Evolutionary conservation across 2,329 filamentous ascomycete species (phyloP).

Genomic region (Pyricularia pennisetigena): DNA sequence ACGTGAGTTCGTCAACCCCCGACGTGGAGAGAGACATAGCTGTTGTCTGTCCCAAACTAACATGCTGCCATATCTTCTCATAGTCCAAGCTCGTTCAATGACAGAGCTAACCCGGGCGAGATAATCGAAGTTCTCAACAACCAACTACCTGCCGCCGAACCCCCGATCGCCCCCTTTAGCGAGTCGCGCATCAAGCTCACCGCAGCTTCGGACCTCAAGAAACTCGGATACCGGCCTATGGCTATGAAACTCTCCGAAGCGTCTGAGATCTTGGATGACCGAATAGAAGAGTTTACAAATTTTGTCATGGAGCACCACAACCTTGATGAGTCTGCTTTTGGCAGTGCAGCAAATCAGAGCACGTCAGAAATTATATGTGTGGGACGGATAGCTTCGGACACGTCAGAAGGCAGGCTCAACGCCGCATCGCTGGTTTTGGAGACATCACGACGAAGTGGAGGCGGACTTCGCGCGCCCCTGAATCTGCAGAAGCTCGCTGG

Average conservation of each 20-base stretch:
- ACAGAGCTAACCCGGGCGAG: conserved; percentile 71
- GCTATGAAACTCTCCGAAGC: conserved; percentile 91
- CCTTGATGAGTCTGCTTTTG: conserved; percentile 72
- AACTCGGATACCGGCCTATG: conserved; percentile 84
- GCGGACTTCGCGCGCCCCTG: conserved; percentile 71
- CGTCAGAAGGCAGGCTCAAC: conserved; percentile 78
- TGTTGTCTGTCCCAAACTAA: conserved; percentile 12
- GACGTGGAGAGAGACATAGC: neutral
- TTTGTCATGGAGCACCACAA: conserved; percentile 64
- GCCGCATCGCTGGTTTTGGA: conserved; percentile 78
- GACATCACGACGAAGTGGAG: conserved; percentile 74
- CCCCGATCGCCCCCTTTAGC: conserved; percentile 60
- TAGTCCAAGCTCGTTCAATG: conserved; percentile 53
- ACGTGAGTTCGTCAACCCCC: conserved; percentile 19
- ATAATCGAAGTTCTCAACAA: conserved; percentile 75
- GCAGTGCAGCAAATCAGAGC: conserved; percentile 75
- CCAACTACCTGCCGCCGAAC: conserved; percentile 56
- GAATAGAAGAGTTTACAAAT: conserved; percentile 82
- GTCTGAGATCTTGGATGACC: conserved; percentile 87
- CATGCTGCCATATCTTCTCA: conserved; percentile 36
- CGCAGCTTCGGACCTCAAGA: conserved; percentile 80
- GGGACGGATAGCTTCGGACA: conserved; percentile 84
- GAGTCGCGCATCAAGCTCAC: conserved; percentile 77
- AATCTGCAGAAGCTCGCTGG: conserved; percentile 58
- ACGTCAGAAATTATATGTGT: conserved; percentile 83